phyloP scores from a whole-genome alignment of 805 yeast genomes.

The Yamadazyma insecticola region DNA sequence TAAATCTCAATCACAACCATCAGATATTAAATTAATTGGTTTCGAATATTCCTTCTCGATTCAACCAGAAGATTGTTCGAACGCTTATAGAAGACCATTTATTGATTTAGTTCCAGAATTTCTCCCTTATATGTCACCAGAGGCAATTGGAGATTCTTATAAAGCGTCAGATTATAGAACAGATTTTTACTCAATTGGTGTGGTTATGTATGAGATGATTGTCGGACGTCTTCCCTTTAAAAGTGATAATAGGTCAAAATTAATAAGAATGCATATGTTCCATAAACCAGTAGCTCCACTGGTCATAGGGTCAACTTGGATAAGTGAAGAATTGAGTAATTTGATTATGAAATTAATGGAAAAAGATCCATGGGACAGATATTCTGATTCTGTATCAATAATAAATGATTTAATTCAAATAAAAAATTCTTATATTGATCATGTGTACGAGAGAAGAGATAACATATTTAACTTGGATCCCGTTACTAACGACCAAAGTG shows the following conservation, averaged over 20 bases:
- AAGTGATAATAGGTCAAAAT: constrained; percentile 32
- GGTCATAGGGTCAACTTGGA: constrained; percentile 20
- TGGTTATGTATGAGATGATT: constrained; percentile 45
- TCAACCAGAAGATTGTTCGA: constrained; percentile 36
- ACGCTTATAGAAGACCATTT: constrained; percentile 40
- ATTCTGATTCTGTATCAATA: constrained; percentile 27
- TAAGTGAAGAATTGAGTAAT: constrained; percentile 27
- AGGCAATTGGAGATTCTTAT: constrained; percentile 36
- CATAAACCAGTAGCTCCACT: constrained; percentile 40
- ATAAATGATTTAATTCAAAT: constrained; percentile 31
- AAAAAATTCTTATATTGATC: constrained; percentile 15
- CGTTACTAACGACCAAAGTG: not conserved
- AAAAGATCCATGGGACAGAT: constrained; percentile 37
- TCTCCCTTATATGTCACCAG: constrained; percentile 49
- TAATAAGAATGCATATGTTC: constrained; percentile 36
- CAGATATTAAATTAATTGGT: constrained; percentile 35
- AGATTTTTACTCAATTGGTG: constrained; percentile 47
- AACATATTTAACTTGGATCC: not conserved
- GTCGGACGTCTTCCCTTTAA: constrained; percentile 43
- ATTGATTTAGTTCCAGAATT: constrained; percentile 31
- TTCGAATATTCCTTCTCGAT: constrained; percentile 47
- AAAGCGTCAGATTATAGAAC: constrained; percentile 42
- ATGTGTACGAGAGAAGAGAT: not conserved
- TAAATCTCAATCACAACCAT: constrained; percentile 18
- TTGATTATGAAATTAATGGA: constrained; percentile 40